Evolutionary conservation across 352 stramenopile species (phyloP).

Genomic region (Pythium phragmitis): DNA sequence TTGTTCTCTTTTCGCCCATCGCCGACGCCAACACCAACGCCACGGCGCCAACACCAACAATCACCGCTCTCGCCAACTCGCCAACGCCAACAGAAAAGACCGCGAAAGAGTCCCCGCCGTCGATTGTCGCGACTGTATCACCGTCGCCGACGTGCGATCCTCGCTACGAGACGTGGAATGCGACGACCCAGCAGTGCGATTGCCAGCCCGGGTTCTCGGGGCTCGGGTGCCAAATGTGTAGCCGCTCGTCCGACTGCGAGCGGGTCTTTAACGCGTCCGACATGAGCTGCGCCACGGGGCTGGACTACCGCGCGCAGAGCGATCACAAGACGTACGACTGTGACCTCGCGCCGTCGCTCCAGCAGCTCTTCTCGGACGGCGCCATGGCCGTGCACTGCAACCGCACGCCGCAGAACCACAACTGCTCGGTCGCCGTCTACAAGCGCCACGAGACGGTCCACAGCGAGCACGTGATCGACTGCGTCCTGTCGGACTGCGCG

Average conservation of each 20-base stretch:
- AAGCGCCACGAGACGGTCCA: constrained; percentile 47
- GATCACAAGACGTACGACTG: constrained; percentile 73
- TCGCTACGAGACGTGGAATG: constrained; percentile 57
- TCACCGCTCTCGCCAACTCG: background rate
- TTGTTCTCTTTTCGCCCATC: background rate
- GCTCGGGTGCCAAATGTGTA: constrained; percentile 66
- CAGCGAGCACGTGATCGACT: constrained; percentile 71
- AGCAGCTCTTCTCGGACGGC: constrained; percentile 65
- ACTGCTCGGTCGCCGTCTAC: constrained; percentile 69
- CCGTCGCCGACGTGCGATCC: constrained; percentile 37
- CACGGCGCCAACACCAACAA: background rate
- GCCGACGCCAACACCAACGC: constrained; percentile 3
- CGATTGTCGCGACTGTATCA: background rate
- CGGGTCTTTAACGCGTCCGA: constrained; percentile 27
- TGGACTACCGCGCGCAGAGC: constrained; percentile 49
- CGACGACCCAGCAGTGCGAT: constrained; percentile 50
- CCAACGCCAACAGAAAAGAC: background rate
- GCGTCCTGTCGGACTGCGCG: constrained; percentile 47
- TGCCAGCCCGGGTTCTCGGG: constrained; percentile 60
- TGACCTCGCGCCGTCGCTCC: constrained; percentile 45
- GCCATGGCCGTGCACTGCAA: constrained; percentile 64
- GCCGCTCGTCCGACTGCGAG: constrained; percentile 32
- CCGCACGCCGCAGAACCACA: constrained; percentile 40
- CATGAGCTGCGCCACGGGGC: constrained; percentile 44
- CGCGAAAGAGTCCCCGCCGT: background rate